A percentile compares a stretch with the other conserved stretches of the same genome.
phyloP scores from a whole-genome alignment of 2,329 filamentous ascomycete genomes.

The Fusarium poae region DNA sequence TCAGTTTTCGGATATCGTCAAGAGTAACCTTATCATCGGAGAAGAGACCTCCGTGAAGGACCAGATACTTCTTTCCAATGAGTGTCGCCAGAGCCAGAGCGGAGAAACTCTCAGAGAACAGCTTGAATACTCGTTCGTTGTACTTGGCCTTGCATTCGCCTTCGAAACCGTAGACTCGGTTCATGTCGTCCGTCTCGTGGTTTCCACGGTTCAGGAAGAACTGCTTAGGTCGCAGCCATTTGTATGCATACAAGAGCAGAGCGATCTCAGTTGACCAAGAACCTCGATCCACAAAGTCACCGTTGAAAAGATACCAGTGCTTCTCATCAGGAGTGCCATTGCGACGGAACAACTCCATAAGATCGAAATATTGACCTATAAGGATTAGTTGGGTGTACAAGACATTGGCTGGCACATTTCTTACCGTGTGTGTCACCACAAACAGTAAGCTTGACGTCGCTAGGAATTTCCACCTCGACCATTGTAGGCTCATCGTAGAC shows the following conservation, averaged over 20 bases:
- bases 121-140: constrained; percentile 92
- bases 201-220: constrained; percentile 99
- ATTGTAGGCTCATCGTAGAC: constrained; percentile 95
- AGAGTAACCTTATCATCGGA: constrained; percentile 93
- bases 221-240: constrained; percentile 87
- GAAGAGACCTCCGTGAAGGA: constrained; percentile 94
- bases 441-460: constrained; percentile 86
- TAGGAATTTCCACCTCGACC: constrained; percentile 88
- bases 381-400: constrained; percentile 41
- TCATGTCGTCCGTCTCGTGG: constrained; percentile 99
- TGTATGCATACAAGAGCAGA: constrained; percentile 93
- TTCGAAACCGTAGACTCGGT: constrained; percentile 97
- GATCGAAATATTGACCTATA: constrained; percentile 93
- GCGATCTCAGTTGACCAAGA: constrained; percentile 99
- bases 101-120: constrained; percentile 98
- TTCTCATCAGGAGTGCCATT: constrained; percentile 88
- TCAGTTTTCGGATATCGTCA: constrained; percentile 92
- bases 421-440: constrained; percentile 96
- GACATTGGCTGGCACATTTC: constrained; percentile 44
- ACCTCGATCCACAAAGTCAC: constrained; percentile 97
- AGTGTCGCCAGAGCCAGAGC: constrained; percentile 92
- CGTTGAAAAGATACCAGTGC: constrained; percentile 97
- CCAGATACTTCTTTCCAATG: constrained; percentile 90
- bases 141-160: constrained; percentile 99
- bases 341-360: constrained; percentile 94